phyloP scores from a whole-genome alignment of 306 rosid species.

The Calophaca sinica region DNA sequence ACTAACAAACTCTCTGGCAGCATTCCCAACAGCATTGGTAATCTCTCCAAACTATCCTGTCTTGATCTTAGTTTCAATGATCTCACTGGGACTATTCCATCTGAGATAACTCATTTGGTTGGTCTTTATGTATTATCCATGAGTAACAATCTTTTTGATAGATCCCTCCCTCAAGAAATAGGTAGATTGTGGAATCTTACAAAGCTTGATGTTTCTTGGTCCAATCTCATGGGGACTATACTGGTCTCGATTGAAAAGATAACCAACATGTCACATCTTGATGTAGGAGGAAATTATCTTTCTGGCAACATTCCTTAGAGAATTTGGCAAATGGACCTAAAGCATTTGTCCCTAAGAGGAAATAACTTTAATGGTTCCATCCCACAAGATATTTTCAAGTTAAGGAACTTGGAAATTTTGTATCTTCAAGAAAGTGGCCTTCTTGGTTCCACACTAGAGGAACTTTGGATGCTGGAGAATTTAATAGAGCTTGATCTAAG shows the following conservation, averaged over 20 bases:
- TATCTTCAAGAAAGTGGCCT: background rate
- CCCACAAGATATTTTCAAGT: background rate
- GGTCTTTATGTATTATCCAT: background rate
- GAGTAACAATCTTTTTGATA: background rate
- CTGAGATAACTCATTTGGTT: background rate
- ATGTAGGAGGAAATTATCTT: background rate
- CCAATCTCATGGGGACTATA: constrained; percentile 21
- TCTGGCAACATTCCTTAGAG: background rate
- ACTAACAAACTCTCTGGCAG: background rate
- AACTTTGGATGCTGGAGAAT: background rate
- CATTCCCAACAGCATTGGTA: background rate
- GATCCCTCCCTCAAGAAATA: constrained; percentile 37
- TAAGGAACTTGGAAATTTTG: background rate
- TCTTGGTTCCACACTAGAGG: background rate
- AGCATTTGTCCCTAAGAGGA: accelerated
- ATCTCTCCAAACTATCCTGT: background rate
- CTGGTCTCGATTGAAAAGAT: constrained; percentile 3
- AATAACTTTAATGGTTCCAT: constrained; percentile 22
- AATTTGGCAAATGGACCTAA: constrained; percentile 16
- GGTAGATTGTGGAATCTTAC: constrained; percentile 1
- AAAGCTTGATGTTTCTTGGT: background rate
- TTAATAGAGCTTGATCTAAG: background rate
- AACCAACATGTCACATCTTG: background rate
- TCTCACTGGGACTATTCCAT: background rate
- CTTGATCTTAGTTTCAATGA: background rate